Evolutionary conservation across 768 basidiomycete genomes (phyloP), one percentile per base, ranked within the genome.

Genomic region (Hortiboletus campestris): DNA sequence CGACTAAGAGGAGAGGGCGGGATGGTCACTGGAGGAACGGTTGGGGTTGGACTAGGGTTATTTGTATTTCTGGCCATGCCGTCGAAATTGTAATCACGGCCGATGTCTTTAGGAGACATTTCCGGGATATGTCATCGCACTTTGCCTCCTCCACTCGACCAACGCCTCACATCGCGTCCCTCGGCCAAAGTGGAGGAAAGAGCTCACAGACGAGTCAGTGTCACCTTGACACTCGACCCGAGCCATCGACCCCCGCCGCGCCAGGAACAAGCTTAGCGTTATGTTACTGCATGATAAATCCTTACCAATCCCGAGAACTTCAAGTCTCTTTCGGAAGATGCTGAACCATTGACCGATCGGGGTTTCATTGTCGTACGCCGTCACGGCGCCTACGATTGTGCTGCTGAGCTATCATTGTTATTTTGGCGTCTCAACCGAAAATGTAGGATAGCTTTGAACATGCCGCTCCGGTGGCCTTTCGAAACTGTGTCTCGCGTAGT

Each of bases 231-330:
- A n/a, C n/a, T n/a, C n/a, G n/a, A n/a, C n/a, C n/a, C n/a, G n/a
- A n/a, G n/a, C n/a, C n/a, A n/a, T n/a, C n/a, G n/a, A n/a, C n/a
- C n/a, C 2, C 31, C n/a, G 20, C 29, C 10, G 8, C 11, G 29
- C 8, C 36, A 45, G 28, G 29, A 22, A 46, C 39, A 34, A 49
- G 31, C 13, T 41, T 34, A 36, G 13, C 22, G n/a, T 28, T 25
- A 4, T 28, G 31, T 38, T 13, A 6, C 34, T 36, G 46, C 47
- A 39, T 44, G 48, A 52, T 42, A 28, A 55, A 41, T 20, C 32
- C 45, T 59, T 41, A 34, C 49, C 41, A 54, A 66, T 44, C 39
- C 35, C 34, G 22, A 39, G 57, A 66, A n/a, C n/a, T n/a, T n/a
- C n/a, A n/a, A 63, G 40, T 44, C 41, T 28, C 25, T 57, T 56